Evolutionary conservation across 768 basidiomycete genomes (phyloP), one percentile per base, ranked within the genome.

Genomic region (Pleurotus pulmonarius): DNA sequence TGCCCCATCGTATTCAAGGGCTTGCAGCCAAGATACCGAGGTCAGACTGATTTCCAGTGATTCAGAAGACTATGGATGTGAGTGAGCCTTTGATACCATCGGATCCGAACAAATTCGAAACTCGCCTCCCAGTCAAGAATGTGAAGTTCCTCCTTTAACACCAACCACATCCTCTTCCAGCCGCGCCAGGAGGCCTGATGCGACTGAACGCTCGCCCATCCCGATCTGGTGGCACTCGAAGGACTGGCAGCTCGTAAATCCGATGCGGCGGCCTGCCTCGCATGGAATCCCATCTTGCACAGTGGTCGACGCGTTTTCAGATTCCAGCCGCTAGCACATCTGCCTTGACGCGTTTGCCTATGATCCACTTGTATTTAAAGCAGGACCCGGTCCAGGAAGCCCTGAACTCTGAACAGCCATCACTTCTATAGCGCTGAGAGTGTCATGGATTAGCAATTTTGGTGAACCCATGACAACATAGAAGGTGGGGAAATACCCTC

Each of bases 111-210:
- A 22, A 34, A 2, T 34, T 34, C 29, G 29, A 34, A 11, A 24
- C 51, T 20, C 16, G 40, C 51, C 51, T 53, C 51, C 37, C n/a
- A 40, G 25, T 53, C 51, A n/a, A 40, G 20, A 12, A 53, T 53
- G 7, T 38, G 51, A 11, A 53, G 11, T 37, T 53, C 39, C 15
- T 49, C 20, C n/a, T 18, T 41, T 20, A 53, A 25, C 9, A 22
- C 4, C 22, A 53, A 41, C 51, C 51, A 53, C 51, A 53, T 53
- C 39, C 51, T 53, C 22, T 40, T 53, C 51, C 51, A 53, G 39
- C 38, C 37, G 3, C 26, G 22, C 18, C 18, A n/a, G 20, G 37
- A 20, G 11, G 51, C 12, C 6, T 41, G 38, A 53, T 15, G 5
- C n/a, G 34, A 15, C 15, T 53, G 15, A n/a, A 53, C 37, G 18